Evolutionary conservation across 371 early-diverging fungal species (phyloP), one percentile per base, ranked within the genome.

Genomic region (Amoeboaphelidium protococcarum): DNA sequence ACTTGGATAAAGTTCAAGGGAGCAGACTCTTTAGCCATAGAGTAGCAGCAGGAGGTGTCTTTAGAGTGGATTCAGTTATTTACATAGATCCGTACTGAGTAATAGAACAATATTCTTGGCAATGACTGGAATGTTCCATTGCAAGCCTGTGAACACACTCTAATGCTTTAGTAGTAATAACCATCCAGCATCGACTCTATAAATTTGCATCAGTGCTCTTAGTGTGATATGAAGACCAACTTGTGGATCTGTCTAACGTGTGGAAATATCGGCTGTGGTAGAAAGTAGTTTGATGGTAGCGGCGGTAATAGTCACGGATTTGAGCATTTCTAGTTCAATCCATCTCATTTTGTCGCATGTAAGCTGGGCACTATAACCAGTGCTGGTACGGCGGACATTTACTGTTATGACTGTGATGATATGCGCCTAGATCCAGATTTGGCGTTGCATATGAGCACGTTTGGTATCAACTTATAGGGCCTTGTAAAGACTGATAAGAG

Each of bases 271-370:
- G 72, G 74, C 1, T 78, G 78, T 52, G 75, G 78, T 6, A 56
- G 78, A 24, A 50, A 73, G 48, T 98, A 99, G 59, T 90, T 75
- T 59, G 96, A 86, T 42, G 99, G 98, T 2, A 62, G 74, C n/a
- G 90, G 90, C n/a, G 99, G 99, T n/a, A 97, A 98, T 60, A 84
- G 90, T 24, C 99, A 99, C 62, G 95, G 80, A 1, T 54, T 86
- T 42, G 69, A 67, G 0, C 99, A 99, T 65, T 90, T 67, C 58
- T 71, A 83, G 41, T 50, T 61, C 13, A 82, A n/a, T n/a, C n/a
- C 82, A 0, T 75, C 73, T 0, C 98, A 98, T 58, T 68, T 70
- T 10, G 75, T 87, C 0, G 73, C 80, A 42, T 76, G 80, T 41
- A 91, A 92, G 52, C 65, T 91, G 10, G 96, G 96, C 2, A 90